phyloP scores from a whole-genome alignment of 108 stramenopile genomes.

The Aurantiochytrium sp. region DNA sequence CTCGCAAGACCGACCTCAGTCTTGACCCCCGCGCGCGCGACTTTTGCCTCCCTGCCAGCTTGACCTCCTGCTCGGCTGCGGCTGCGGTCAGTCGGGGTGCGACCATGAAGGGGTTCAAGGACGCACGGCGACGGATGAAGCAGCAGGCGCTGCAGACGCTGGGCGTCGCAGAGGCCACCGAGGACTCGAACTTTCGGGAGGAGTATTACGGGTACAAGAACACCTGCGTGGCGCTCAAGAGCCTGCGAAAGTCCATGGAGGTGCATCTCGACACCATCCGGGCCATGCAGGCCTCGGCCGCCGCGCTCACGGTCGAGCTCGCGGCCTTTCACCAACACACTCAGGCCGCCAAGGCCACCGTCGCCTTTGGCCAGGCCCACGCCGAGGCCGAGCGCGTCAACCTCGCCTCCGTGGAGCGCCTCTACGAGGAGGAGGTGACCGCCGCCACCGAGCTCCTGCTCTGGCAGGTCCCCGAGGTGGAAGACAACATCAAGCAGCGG shows the following conservation, averaged over 20 bases:
- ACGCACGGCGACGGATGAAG: conserved; percentile 17
- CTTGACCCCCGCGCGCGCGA: too few species aligned
- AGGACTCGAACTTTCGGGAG: conserved; percentile 13
- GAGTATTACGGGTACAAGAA: background rate
- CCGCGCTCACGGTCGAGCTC: conserved; percentile 22
- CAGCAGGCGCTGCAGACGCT: conserved; percentile 28
- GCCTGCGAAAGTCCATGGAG: background rate
- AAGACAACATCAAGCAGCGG: background rate
- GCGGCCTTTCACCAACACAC: conserved; percentile 11
- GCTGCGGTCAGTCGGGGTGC: too few species aligned
- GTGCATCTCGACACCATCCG: conserved; percentile 10
- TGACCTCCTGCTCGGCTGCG: too few species aligned
- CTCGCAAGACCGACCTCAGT: too few species aligned
- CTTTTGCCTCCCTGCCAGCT: too few species aligned
- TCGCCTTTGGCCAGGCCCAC: conserved; percentile 18
- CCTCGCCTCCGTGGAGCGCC: background rate
- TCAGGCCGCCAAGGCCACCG: conserved; percentile 14
- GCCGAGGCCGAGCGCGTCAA: background rate
- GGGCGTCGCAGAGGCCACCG: conserved; percentile 17
- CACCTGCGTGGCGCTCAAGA: conserved; percentile 26
- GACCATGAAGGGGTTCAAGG: conserved; percentile 24
- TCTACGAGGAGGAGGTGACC: conserved; percentile 6
- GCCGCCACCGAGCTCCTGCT: conserved; percentile 26
- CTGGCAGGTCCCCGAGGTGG: conserved; percentile 14
- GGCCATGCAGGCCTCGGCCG: background rate